Conservation (phyloP, 2,329 filamentous ascomycete species). For the Didymella pinodella region DNA sequence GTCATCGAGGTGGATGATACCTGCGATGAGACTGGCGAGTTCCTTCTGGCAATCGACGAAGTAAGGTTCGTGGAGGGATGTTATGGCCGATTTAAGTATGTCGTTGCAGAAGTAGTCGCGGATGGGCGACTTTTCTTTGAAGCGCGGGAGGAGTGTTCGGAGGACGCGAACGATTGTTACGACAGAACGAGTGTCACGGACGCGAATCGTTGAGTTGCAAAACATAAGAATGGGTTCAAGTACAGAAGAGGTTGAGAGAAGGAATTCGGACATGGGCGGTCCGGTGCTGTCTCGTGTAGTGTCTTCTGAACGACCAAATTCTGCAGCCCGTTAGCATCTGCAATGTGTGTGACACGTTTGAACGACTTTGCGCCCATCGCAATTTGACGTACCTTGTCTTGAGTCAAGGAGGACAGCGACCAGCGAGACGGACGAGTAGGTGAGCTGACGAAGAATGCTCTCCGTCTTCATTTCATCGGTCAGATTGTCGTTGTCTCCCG, state of each 20-base stretch:
- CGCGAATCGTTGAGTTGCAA: constrained; percentile 86
- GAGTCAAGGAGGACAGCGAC: constrained; percentile 89
- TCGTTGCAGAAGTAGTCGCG: constrained; percentile 90
- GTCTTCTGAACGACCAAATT: constrained; percentile 43
- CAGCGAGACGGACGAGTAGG: constrained; percentile 90
- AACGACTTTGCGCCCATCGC: not conserved
- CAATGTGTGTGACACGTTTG: no score
- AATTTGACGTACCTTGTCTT: constrained; percentile 34
- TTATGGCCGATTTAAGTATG: constrained; percentile 88
- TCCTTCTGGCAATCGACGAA: constrained; percentile 97
- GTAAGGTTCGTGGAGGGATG: constrained; percentile 90
- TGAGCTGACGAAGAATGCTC: constrained; percentile 91
- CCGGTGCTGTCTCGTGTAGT: constrained; percentile 52
- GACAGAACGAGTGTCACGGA: constrained; percentile 89
- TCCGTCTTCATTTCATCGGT: constrained; percentile 98
- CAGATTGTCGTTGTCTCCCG: constrained; percentile 75
- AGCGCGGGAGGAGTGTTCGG: constrained; percentile 82
- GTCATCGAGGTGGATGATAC: constrained; percentile 81
- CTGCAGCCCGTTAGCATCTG: constrained; percentile 22
- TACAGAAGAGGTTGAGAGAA: constrained; percentile 77
- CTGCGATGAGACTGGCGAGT: constrained; percentile 84
- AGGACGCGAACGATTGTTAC: constrained; percentile 87
- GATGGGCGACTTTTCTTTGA: constrained; percentile 66
- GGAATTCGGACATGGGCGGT: constrained; percentile 79
- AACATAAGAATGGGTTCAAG: constrained; percentile 91